Evolutionary conservation across 2,329 filamentous ascomycete species (phyloP).

Genomic region (Chrysoporthe deuterocubensis): DNA sequence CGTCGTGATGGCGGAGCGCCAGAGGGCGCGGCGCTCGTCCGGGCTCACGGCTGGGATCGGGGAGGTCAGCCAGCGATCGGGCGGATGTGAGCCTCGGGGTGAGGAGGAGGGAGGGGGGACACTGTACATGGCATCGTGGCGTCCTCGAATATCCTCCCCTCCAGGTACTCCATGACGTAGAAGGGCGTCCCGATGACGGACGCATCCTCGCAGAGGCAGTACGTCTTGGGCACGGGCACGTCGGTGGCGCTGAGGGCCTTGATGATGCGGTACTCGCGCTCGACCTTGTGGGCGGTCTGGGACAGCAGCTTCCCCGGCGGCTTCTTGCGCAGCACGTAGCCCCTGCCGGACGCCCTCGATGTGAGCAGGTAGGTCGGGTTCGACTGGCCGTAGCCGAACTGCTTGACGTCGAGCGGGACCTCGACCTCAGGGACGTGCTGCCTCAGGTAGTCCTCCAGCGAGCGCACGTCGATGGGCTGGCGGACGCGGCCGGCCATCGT

Average conservation of each 20-base stretch:
- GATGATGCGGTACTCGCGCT: constrained; percentile 92
- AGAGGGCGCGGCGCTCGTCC: constrained; percentile 76
- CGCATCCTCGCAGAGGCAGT: constrained; percentile 84
- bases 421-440: constrained; percentile 82
- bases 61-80: constrained; percentile 44
- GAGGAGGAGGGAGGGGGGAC: not conserved
- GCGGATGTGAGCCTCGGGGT: not conserved
- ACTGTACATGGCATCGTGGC: constrained; percentile 17
- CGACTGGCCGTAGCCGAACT: constrained; percentile 97
- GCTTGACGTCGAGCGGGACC: constrained; percentile 83
- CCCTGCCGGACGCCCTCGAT: constrained; percentile 62
- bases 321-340: constrained; percentile 95
- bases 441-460: constrained; percentile 78
- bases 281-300: constrained; percentile 93
- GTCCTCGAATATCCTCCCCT: constrained; percentile 92
- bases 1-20: constrained; percentile 81
- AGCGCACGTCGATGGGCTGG: constrained; percentile 84
- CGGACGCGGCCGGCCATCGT: constrained; percentile 83
- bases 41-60: constrained; percentile 73
- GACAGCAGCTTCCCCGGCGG: constrained; percentile 93
- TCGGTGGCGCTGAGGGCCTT: constrained; percentile 77
- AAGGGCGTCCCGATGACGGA: constrained; percentile 85
- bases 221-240: constrained; percentile 83
- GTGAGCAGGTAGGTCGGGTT: constrained; percentile 96
- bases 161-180: constrained; percentile 96